Percentiles rank a stretch among this genome's conserved stretches.
Evolutionary conservation across 352 stramenopile species (phyloP).

Genomic region (Globisporangium acanthophoron): DNA sequence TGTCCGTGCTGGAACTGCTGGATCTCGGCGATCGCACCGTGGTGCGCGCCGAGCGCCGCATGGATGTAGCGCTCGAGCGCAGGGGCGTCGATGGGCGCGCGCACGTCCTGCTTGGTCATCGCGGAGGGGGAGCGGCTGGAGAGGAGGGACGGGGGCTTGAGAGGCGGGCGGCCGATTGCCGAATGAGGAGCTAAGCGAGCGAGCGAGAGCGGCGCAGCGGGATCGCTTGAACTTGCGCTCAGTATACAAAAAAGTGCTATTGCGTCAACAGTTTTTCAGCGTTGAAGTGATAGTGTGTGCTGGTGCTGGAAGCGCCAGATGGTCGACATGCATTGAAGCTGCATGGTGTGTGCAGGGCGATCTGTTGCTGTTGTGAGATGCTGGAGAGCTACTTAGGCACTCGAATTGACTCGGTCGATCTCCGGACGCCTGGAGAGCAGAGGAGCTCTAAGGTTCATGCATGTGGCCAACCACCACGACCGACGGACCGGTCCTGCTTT

Average conservation of each 20-base stretch:
- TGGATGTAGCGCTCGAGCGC: slow-evolving; percentile 48
- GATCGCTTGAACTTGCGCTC: background rate
- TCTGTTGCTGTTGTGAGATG: too few relatives aligned
- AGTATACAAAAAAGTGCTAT: too few relatives aligned
- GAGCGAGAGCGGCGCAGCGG: background rate
- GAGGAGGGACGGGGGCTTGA: background rate
- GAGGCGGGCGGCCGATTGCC: background rate
- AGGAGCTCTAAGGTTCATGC: too few relatives aligned
- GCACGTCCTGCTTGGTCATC: slow-evolving; percentile 51
- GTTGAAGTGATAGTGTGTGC: too few relatives aligned
- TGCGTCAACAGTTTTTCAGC: background rate
- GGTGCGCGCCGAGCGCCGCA: slow-evolving; percentile 34
- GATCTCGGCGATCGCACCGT: slow-evolving; percentile 54
- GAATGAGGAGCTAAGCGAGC: background rate
- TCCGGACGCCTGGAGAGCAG: too few relatives aligned
- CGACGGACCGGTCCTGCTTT: too few relatives aligned
- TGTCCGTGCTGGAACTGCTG: slow-evolving; percentile 83
- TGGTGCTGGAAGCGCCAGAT: too few relatives aligned
- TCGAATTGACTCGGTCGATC: too few relatives aligned
- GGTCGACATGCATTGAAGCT: too few relatives aligned
- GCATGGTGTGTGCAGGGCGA: too few relatives aligned
- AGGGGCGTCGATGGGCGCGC: slow-evolving; percentile 44
- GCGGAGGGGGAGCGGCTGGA: background rate
- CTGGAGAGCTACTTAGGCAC: too few relatives aligned
- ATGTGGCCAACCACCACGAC: too few relatives aligned